phyloP scores from a whole-genome alignment of 129 eudicot species.

The Saussurea involucrata region DNA sequence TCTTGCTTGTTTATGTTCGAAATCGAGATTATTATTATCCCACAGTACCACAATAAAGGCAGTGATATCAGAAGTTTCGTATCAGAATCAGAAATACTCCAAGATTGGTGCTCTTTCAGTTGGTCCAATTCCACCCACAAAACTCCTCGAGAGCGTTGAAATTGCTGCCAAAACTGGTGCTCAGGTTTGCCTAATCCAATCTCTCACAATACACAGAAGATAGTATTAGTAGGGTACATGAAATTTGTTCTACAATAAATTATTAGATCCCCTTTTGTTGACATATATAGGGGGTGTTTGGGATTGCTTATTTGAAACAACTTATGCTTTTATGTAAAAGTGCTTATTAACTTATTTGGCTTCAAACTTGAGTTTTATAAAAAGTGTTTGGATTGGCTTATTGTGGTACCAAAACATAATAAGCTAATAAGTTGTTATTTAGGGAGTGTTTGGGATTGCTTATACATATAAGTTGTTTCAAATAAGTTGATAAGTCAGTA shows the following conservation, averaged over 20 bases:
- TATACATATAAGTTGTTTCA: no score
- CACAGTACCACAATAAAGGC: slow-evolving; percentile 28
- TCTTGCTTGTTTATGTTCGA: not conserved
- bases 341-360: no score
- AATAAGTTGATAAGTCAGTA: no score
- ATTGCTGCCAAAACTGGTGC: slow-evolving; percentile 90
- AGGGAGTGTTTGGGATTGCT: no score
- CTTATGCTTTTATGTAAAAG: no score
- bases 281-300: no score
- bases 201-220: not conserved
- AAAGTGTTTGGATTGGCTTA: no score
- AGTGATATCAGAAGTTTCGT: slow-evolving; percentile 37
- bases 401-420: no score
- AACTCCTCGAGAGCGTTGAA: slow-evolving; percentile 67
- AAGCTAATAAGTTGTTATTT: no score
- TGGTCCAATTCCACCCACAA: slow-evolving; percentile 57
- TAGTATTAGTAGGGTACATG: not conserved
- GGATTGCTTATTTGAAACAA: no score
- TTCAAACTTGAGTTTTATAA: no score
- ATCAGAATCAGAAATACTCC: slow-evolving; percentile 32
- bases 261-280: not conserved
- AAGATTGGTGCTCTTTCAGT: slow-evolving; percentile 63
- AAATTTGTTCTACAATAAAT: not conserved
- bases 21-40: slow-evolving; percentile 15
- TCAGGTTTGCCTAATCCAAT: slow-evolving; percentile 38